A percentile compares a stretch with the other conserved stretches of the same genome.
phyloP scores from a whole-genome alignment of 306 rosid genomes.

The Rubus idaeus region DNA sequence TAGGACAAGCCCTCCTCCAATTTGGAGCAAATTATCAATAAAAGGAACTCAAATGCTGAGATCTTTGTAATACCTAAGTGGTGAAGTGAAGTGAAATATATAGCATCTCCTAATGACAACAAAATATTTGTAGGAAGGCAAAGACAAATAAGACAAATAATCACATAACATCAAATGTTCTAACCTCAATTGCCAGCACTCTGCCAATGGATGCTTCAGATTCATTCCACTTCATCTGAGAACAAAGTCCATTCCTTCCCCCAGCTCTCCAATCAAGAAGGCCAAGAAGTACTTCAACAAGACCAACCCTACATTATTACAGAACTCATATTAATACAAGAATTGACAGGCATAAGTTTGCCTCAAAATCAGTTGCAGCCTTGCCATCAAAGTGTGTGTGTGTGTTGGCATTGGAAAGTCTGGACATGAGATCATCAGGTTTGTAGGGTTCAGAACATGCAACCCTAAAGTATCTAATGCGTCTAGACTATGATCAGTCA shows the following conservation, averaged over 20 bases:
- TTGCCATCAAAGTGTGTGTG: not conserved
- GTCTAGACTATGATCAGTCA: not conserved
- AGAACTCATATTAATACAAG: slow-evolving; percentile 25
- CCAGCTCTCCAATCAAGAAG: slow-evolving; percentile 99
- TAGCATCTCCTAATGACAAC: not conserved
- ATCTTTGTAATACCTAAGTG: not conserved
- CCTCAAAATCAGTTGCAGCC: slow-evolving; percentile 6
- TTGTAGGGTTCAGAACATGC: slow-evolving; percentile 16
- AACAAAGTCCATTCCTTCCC: slow-evolving; percentile 89
- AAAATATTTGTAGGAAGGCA: not conserved
- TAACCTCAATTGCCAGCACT: slow-evolving; percentile 97
- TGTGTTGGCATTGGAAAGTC: slow-evolving; percentile 12
- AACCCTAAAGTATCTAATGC: not conserved
- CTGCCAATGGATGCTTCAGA: slow-evolving; percentile 99
- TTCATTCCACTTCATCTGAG: slow-evolving; percentile 99
- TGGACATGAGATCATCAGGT: slow-evolving; percentile 13
- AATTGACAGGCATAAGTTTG: slow-evolving; percentile 3
- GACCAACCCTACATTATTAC: slow-evolving; percentile 80
- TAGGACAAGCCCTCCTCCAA: not conserved
- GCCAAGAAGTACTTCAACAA: slow-evolving; percentile 96
- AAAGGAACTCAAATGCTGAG: not conserved
- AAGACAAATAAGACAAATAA: not conserved
- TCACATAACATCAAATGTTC: slow-evolving; percentile 25
- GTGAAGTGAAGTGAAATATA: slow-evolving; percentile 1
- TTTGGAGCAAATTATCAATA: not conserved